Evolutionary conservation across 176 grass and related monocot species (phyloP), one percentile per base, ranked within the genome.

Genomic region (Elaeis guineensis): DNA sequence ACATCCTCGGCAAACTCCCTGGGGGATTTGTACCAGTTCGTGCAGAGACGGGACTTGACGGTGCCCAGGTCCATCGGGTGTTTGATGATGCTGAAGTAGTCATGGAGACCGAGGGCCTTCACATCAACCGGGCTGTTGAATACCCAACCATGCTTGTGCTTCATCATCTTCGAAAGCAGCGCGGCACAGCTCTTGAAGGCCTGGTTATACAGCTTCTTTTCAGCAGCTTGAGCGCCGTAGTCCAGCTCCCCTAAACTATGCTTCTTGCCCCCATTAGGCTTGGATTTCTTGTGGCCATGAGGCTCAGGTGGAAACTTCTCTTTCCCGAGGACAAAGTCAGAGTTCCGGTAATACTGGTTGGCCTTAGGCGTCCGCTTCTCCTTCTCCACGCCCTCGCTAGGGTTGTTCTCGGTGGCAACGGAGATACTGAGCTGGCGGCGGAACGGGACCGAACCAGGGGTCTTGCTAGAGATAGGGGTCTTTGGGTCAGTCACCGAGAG

Each of bases 1-100:
- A 97, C 87, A 75, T 91, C 93, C 17, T 85, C 76, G 17, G 93
- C 93, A 39, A 91, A 89, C 73, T 97, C 87, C 68, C 75, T 75
- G 0, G 92, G 92, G 19, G 83, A 82, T 65, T 68, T 85, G 80
- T 97, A 97, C 66, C 85, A 78, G 55, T 80, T 78, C 62, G 50
- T 70, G 18, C 71, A 79, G 52, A 97, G 76, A 23, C 79, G 83
- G 5, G 18, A 72, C 74, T 87, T 91, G 50, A 97, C 80, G 2
- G 92, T 97, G 30, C 92, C 87, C 72, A 97, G 76, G 76, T 97
- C 92, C 92, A 97, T 97, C 2, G 92, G 92, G 51, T 83, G 78
- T 60, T 85, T 88, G 52, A 97, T 91, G 61, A 97, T 85, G 0
- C 16, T 57, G 55, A 77, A 78, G 72, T 97, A 97, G 53, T 97